A percentile compares a stretch with the other conserved stretches of the same genome.
These are phyloP conservation scores for Agapanthus africanus DNA, from an alignment of 106 monocot genomes.

Conservation along the genomic window DNA sequence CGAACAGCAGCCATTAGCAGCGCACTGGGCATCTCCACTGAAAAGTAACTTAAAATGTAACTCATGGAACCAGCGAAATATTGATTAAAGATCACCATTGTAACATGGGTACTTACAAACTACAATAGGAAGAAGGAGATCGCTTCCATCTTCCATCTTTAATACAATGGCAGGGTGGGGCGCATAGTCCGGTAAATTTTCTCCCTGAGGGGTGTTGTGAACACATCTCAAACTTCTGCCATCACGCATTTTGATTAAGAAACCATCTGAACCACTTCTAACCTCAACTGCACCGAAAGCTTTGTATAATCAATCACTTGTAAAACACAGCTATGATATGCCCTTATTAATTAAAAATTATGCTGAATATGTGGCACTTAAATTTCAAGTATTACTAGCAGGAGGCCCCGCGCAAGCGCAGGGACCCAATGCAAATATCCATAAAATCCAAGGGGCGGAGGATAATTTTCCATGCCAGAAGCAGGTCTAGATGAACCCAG, in stretches of 20 bases:
- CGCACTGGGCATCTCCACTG: constrained; percentile 96
- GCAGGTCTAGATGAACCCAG: too few relatives aligned
- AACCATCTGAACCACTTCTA: constrained; percentile 70
- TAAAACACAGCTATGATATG: background rate
- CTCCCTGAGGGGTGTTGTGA: constrained; percentile 59
- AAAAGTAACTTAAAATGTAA: background rate
- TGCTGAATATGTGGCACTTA: too few relatives aligned
- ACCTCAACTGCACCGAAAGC: constrained; percentile 51
- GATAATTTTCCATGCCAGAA: too few relatives aligned
- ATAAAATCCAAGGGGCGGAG: too few relatives aligned
- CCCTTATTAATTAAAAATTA: too few relatives aligned
- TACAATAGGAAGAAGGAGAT: constrained; percentile 77
- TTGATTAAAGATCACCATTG: background rate
- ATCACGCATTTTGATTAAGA: too few relatives aligned
- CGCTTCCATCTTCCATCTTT: constrained; percentile 90
- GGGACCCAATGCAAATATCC: too few relatives aligned
- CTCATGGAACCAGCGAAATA: background rate
- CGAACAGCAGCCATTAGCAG: constrained; percentile 91
- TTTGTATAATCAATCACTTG: background rate
- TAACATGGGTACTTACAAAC: constrained; percentile 50
- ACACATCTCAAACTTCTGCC: constrained; percentile 58
- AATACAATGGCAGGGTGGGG: too few relatives aligned
- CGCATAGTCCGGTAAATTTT: constrained; percentile 46
- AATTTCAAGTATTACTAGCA: too few relatives aligned
- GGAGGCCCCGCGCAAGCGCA: too few relatives aligned